Evolutionary conservation across 176 grass and related monocot species (phyloP).

Genomic region (Avena eriantha): DNA sequence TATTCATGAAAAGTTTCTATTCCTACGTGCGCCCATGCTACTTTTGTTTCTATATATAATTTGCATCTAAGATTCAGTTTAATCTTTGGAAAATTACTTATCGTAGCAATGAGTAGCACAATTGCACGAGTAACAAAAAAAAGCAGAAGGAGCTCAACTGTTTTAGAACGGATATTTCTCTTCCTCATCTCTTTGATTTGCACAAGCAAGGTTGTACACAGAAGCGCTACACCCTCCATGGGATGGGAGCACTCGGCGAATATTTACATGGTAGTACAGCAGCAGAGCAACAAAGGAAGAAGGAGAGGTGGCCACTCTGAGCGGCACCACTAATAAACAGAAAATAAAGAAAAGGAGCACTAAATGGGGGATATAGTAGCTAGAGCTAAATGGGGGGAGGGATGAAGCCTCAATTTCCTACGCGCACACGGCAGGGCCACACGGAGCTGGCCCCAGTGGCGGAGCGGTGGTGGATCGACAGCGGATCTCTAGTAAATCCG

Average conservation of each 20-base stretch:
- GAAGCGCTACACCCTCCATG: conserved; percentile 49
- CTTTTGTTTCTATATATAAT: background rate
- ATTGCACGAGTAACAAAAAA: background rate
- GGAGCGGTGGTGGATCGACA: conserved; percentile 16
- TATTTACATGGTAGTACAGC: conserved; percentile 54
- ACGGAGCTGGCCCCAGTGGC: conserved; percentile 35
- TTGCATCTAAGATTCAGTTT: too few species aligned
- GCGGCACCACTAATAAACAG: background rate
- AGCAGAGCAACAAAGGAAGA: conserved; percentile 15
- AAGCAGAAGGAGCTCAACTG: background rate
- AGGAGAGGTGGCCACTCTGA: background rate
- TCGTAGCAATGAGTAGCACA: too few species aligned
- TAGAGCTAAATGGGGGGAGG: conserved; percentile 1
- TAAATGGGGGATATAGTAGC: conserved; percentile 9
- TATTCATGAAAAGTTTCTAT: background rate
- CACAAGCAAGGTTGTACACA: conserved; percentile 44
- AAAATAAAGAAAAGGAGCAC: background rate
- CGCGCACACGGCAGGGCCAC: conserved; percentile 55
- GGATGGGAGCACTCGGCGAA: conserved; percentile 44
- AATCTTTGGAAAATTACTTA: background rate
- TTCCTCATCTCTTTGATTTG: conserved; percentile 38
- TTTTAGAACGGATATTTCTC: background rate
- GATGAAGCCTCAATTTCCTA: conserved; percentile 9
- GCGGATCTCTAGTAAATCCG: conserved; percentile 17
- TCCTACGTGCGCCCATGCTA: background rate